These are phyloP conservation scores for Marasmius fiardii DNA, from an alignment of 1,284 basidiomycete genomes.

Conservation along the genomic window DNA sequence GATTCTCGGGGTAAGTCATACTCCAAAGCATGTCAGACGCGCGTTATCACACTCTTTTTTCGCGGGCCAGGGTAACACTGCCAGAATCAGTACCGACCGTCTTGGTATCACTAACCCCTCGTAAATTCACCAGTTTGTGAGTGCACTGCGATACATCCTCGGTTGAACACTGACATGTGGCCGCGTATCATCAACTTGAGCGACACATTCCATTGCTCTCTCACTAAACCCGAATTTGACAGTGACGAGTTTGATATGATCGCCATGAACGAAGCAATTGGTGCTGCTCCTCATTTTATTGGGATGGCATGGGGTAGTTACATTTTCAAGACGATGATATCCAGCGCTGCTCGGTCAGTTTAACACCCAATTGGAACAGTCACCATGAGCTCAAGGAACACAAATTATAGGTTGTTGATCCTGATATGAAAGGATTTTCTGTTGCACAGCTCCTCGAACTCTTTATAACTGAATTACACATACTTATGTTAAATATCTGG, in stretches of 20 bases:
- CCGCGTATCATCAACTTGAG: conserved; percentile 26
- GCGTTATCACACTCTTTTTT: neutral
- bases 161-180: conserved; percentile 28
- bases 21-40: neutral
- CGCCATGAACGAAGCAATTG: conserved; percentile 19
- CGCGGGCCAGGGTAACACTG: conserved; percentile 4
- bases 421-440: conserved; percentile 37
- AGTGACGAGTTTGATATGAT: conserved; percentile 21
- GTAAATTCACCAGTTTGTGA: neutral
- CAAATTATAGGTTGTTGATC: conserved; percentile 42
- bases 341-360: conserved; percentile 16
- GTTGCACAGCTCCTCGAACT: conserved; percentile 35
- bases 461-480: conserved; percentile 18
- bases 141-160: too few relatives aligned
- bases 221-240: conserved; percentile 24
- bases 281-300: conserved; percentile 18
- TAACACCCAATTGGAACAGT: conserved; percentile 27
- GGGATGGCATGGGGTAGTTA: conserved; percentile 21
- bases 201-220: conserved; percentile 22
- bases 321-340: conserved; percentile 19
- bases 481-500: too few relatives aligned
- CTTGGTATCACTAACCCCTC: neutral
- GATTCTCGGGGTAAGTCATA: neutral
- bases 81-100: neutral
- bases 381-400: conserved; percentile 23